Evolutionary conservation across 1,284 basidiomycete species (phyloP).

Genomic region (Ustilago trichophora): DNA sequence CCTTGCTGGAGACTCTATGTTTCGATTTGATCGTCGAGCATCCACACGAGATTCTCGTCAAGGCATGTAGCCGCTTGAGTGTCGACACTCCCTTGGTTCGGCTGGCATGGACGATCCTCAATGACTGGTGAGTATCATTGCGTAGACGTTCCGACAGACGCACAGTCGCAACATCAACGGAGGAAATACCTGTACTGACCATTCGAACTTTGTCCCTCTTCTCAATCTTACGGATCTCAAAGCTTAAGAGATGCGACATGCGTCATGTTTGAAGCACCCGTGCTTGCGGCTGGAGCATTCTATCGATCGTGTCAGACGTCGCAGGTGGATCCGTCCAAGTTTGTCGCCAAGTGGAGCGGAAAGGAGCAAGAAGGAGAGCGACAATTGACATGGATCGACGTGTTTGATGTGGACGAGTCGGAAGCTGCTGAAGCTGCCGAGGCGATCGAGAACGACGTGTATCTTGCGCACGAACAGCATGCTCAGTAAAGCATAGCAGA

Average conservation of each 20-base stretch:
- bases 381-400: slow-evolving; percentile 49
- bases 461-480: slow-evolving; percentile 43
- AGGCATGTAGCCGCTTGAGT: slow-evolving; percentile 47
- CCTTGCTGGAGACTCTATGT: slow-evolving; percentile 84
- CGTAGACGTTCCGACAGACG: no score
- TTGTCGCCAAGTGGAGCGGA: slow-evolving; percentile 23
- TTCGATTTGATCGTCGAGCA: slow-evolving; percentile 88
- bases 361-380: slow-evolving; percentile 19
- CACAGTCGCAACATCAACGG: background rate
- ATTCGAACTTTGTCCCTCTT: no score
- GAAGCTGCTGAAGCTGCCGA: slow-evolving; percentile 48
- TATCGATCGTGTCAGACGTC: slow-evolving; percentile 48
- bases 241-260: slow-evolving; percentile 53
- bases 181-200: no score
- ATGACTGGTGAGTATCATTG: slow-evolving; percentile 52
- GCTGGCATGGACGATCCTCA: slow-evolving; percentile 55
- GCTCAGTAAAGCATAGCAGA: slow-evolving; percentile 4
- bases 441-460: slow-evolving; percentile 54
- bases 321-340: slow-evolving; percentile 39
- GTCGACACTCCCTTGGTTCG: slow-evolving; percentile 45
- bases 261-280: slow-evolving; percentile 59
- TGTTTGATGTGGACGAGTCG: slow-evolving; percentile 58
- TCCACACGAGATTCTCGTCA: slow-evolving; percentile 72
- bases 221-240: no score
- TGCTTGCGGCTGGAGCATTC: slow-evolving; percentile 61